phyloP scores from a whole-genome alignment of 139 green algal genomes.

The Mesotaenium endlicherianum region DNA sequence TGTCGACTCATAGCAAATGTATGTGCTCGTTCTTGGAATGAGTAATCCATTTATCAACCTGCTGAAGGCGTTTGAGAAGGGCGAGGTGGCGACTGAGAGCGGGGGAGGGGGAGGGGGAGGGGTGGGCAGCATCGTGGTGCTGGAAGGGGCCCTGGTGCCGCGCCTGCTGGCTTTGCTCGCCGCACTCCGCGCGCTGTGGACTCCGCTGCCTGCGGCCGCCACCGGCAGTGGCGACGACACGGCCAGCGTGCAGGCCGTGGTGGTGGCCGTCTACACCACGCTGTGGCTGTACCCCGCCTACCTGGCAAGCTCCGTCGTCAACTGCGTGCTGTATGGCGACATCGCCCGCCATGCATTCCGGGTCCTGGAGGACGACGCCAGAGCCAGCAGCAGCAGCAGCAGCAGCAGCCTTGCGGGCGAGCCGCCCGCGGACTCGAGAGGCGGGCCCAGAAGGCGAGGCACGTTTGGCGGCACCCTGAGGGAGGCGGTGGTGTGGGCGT shows the following conservation, averaged over 20 bases:
- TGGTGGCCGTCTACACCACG: neutral
- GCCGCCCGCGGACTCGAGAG: too few species aligned
- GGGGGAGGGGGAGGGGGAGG: too few species aligned
- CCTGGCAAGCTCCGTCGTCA: slow-evolving; percentile 67
- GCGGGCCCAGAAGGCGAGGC: too few species aligned
- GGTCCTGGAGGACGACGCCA: neutral
- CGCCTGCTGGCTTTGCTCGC: neutral
- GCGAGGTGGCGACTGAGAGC: too few species aligned
- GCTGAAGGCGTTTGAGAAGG: too few species aligned
- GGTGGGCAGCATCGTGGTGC: neutral
- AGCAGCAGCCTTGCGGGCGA: too few species aligned
- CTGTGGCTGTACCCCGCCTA: slow-evolving; percentile 78
- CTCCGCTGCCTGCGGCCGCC: neutral
- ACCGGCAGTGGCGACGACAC: neutral
- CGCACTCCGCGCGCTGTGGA: neutral
- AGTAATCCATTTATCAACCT: too few species aligned
- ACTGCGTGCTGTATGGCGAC: slow-evolving; percentile 62
- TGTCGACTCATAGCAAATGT: neutral
- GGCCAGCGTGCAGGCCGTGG: neutral
- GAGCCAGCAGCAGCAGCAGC: too few species aligned
- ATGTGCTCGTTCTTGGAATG: neutral
- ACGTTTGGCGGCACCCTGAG: too few species aligned
- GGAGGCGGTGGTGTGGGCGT: too few species aligned
- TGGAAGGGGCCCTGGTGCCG: neutral
- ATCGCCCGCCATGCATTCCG: slow-evolving; percentile 28